phyloP scores from a whole-genome alignment of 164 flowering plant genomes.

The Magnolia changhungtana region DNA sequence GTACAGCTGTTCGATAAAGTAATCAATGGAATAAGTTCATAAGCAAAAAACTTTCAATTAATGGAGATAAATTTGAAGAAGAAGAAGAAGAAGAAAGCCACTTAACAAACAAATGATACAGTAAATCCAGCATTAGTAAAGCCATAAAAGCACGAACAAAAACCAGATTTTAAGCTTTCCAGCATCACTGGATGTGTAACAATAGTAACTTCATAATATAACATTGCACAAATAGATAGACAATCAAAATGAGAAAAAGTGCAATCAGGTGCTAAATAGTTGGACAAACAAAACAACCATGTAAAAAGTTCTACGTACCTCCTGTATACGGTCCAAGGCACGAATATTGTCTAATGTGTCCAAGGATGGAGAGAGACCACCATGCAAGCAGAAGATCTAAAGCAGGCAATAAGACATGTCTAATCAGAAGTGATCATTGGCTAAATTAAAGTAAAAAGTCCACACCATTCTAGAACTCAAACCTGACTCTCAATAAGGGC shows the following conservation, averaged over 20 bases:
- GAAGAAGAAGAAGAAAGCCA: too few species aligned
- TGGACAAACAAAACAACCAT: not conserved
- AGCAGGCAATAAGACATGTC: constrained; percentile 1
- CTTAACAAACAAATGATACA: too few species aligned
- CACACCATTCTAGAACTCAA: constrained; percentile 9
- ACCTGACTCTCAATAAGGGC: constrained; percentile 49
- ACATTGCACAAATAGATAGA: too few species aligned
- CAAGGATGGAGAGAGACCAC: constrained; percentile 48
- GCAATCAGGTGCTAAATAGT: not conserved
- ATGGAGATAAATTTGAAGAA: too few species aligned
- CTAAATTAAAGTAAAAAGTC: not conserved
- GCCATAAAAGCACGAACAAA: not conserved
- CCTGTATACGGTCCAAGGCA: constrained; percentile 45
- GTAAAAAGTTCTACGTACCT: constrained; percentile 20
- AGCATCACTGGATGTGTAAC: too few species aligned
- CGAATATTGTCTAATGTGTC: constrained; percentile 49
- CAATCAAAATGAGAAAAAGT: not conserved
- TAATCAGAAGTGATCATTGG: not conserved
- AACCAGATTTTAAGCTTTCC: not conserved
- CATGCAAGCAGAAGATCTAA: constrained; percentile 47
- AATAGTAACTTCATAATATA: too few species aligned
- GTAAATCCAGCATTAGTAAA: too few species aligned
- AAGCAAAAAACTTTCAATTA: too few species aligned
- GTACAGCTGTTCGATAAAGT: too few species aligned
- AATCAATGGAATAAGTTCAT: too few species aligned